These are phyloP conservation scores for Monoraphidium neglectum DNA, from an alignment of 139 green algal species.

Conservation along the genomic window DNA sequence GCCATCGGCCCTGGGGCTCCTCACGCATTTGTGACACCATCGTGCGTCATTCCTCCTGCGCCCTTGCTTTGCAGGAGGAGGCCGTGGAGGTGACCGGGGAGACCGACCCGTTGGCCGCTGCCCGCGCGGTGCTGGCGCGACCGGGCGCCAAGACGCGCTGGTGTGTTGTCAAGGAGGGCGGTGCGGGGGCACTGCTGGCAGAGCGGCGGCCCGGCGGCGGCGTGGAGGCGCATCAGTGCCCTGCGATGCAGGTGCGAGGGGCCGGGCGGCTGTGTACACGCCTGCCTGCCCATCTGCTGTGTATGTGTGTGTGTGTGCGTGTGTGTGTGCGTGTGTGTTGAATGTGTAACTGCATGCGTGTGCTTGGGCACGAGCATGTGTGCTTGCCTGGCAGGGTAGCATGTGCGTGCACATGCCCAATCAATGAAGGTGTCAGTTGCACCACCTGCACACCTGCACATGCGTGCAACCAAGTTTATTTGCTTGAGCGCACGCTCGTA, in stretches of 20 bases:
- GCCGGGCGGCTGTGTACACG: too few species aligned
- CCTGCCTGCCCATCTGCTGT: not conserved
- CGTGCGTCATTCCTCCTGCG: too few species aligned
- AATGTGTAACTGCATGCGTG: not conserved
- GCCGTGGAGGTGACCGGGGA: slow-evolving; percentile 75
- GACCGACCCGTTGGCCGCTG: slow-evolving; percentile 60
- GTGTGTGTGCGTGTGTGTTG: not conserved
- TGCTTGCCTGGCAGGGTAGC: too few species aligned
- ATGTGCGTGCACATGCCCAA: too few species aligned
- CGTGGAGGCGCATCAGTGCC: too few species aligned
- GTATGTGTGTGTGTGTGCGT: not conserved
- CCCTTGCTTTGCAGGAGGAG: slow-evolving; percentile 68
- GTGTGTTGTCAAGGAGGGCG: slow-evolving; percentile 86
- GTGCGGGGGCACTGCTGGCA: slow-evolving; percentile 69
- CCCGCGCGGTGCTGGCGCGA: slow-evolving; percentile 56
- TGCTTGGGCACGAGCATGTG: too few species aligned
- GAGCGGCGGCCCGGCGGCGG: not conserved
- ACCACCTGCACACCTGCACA: too few species aligned
- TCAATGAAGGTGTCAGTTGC: too few species aligned
- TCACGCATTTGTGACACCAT: too few species aligned
- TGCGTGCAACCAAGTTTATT: too few species aligned
- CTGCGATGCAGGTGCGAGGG: not conserved
- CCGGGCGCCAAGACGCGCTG: slow-evolving; percentile 58
- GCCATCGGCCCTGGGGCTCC: too few species aligned
- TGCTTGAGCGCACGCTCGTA: too few species aligned